Conservation (phyloP, 768 basidiomycete species). For the Tylopilus sp. region DNA sequence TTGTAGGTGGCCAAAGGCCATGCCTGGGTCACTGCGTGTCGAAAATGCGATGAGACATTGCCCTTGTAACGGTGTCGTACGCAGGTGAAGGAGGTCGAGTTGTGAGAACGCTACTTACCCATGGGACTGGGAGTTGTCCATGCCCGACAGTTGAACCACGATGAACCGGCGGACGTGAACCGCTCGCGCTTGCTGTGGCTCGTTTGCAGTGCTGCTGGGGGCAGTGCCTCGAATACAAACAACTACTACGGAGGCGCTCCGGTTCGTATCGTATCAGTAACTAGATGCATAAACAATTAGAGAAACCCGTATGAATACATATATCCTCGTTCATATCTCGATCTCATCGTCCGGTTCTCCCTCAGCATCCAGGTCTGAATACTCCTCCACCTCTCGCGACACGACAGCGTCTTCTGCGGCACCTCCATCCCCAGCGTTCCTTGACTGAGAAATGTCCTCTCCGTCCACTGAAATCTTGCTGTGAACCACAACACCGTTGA, state of each 20-base stretch:
- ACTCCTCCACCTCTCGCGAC: constrained; percentile 18
- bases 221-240: constrained; percentile 22
- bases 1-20: constrained; percentile 61
- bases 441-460: constrained; percentile 9
- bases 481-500: constrained; percentile 27
- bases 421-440: neutral
- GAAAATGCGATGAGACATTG: constrained; percentile 15
- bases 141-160: constrained; percentile 33
- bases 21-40: constrained; percentile 49
- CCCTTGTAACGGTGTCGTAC: neutral
- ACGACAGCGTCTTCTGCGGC: constrained; percentile 3
- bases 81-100: neutral
- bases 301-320: constrained; percentile 21
- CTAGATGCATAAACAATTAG: constrained; percentile 25
- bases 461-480: constrained; percentile 24
- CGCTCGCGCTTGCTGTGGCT: constrained; percentile 33
- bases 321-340: constrained; percentile 34
- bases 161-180: constrained; percentile 36
- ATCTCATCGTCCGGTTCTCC: constrained; percentile 46
- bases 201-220: constrained; percentile 24
- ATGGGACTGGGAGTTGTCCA: constrained; percentile 35
- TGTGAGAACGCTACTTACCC: constrained; percentile 30
- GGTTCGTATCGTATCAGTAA: constrained; percentile 22
- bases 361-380: constrained; percentile 39
- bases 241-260: constrained; percentile 12